Base-by-base conservation (phyloP, 2,329 filamentous ascomycete genomes). In the Verruconis gallopava region DNA sequence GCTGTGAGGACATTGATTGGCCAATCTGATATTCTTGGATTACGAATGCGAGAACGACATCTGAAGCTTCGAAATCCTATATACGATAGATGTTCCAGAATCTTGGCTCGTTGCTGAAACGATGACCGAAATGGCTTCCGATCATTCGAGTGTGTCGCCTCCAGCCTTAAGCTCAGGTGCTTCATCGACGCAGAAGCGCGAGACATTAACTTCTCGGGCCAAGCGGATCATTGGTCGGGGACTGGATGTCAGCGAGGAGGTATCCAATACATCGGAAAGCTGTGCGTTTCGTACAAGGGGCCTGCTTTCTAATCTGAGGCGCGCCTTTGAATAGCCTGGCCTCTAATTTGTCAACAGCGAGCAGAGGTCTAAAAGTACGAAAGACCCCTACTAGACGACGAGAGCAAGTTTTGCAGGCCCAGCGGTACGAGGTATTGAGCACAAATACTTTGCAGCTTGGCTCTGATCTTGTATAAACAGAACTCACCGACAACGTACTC, bases 401-500 rank as follows among this genome's bases (percentile, higher is more conserved):
- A 5, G 28, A 42, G 21, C 39, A 42, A 17, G 39, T 42, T 3
- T 14, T 42, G 11, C 39, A 42, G 21, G 39, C 39, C 14, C 39
- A 42, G 30, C 25, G 39, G 39, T 36, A 6, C 14, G 28, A 9
- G n/a, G n/a, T n/a, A n/a, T n/a, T n/a, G n/a, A n/a, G n/a, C n/a
- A n/a, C n/a, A n/a, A n/a, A n/a, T n/a, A n/a, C n/a, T n/a, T n/a
- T n/a, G n/a, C n/a, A n/a, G n/a, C n/a, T n/a, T n/a, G n/a, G 17
- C 18, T 19, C 21, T 38, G 15, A 38, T 22, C 9, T 11, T 17
- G 11, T n/a, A 9, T 15, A 30, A 2, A 15, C 18, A 42, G 39
- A 5, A 42, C 39, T 19, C 39, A 42, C 21, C 39, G 39, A 9
- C 39, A 42, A 42, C 39, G 39, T n/a, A 42, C 39, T 9, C 39